phyloP scores from a whole-genome alignment of 257 asterid genomes.

The Anisodus acutangulus region DNA sequence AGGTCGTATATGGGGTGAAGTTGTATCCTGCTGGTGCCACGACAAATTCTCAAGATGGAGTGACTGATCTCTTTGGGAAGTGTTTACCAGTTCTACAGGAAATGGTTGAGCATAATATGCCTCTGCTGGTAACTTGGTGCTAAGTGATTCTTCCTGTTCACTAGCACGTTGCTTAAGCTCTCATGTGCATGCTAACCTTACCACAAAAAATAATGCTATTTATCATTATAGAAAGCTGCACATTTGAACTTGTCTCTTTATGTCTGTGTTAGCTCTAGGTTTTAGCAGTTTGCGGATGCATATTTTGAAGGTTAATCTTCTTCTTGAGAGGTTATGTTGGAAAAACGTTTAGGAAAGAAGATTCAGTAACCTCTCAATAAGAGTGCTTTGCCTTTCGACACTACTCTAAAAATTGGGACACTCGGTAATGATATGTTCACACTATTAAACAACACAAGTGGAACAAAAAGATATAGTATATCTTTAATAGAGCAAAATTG shows the following conservation, averaged over 20 bases:
- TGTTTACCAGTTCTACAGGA: conserved; percentile 94
- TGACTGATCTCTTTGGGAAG: conserved; percentile 91
- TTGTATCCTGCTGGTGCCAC: conserved; percentile 99
- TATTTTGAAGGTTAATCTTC: background rate
- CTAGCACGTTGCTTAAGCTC: conserved; percentile 16
- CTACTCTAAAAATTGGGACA: background rate
- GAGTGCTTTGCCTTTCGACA: background rate
- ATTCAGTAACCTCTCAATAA: background rate
- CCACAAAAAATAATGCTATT: background rate
- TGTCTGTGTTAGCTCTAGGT: background rate
- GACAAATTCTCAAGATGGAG: conserved; percentile 97
- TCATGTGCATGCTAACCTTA: background rate
- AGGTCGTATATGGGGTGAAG: conserved; percentile 79
- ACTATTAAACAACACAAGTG: background rate
- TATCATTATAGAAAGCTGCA: background rate
- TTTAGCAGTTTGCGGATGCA: background rate
- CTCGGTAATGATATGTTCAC: background rate
- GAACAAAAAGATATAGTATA: background rate
- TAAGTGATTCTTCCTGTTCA: background rate
- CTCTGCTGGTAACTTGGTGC: conserved; percentile 67
- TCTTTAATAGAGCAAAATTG: background rate
- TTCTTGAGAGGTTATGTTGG: background rate
- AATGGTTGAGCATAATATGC: conserved; percentile 86
- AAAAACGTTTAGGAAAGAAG: background rate
- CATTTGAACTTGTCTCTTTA: background rate